phyloP scores from a whole-genome alignment of 75 land plant genomes.

The Gnetum montanum region DNA sequence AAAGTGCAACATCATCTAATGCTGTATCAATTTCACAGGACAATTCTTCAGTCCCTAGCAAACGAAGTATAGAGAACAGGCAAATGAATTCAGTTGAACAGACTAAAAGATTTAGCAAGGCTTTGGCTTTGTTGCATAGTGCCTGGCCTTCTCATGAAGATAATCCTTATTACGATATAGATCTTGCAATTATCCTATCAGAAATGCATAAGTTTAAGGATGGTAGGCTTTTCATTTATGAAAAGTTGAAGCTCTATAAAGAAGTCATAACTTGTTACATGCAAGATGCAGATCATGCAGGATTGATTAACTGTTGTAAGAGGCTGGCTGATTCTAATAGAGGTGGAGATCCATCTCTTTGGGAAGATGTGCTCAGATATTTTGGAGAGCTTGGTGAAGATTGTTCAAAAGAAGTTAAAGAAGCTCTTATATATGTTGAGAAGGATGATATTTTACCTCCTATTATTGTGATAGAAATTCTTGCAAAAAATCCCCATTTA shows the following conservation, averaged over 20 bases:
- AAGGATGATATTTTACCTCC: constrained; percentile 91
- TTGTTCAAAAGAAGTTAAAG: constrained; percentile 94
- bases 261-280: constrained; percentile 91
- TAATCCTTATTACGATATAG: constrained; percentile 78
- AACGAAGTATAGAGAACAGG: constrained; percentile 6
- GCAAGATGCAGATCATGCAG: constrained; percentile 93
- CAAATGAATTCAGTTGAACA: constrained; percentile 20
- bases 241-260: constrained; percentile 89
- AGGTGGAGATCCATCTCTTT: constrained; percentile 88
- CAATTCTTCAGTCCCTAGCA: constrained; percentile 6
- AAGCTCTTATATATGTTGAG: constrained; percentile 78
- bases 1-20: constrained; percentile 43
- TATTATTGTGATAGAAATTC: constrained; percentile 77
- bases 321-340: constrained; percentile 76
- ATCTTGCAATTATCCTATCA: constrained; percentile 81
- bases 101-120: constrained; percentile 47
- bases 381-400: constrained; percentile 98
- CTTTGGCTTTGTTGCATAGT: constrained; percentile 63
- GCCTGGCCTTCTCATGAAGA: constrained; percentile 84
- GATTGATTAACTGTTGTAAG: constrained; percentile 88
- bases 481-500: constrained; percentile 77
- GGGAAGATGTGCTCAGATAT: constrained; percentile 86
- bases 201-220: constrained; percentile 83
- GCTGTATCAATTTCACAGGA: constrained; percentile 12
- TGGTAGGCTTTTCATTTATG: constrained; percentile 79